These are phyloP conservation scores for Eucalyptus paniculata DNA, from an alignment of 345 rosid species.

Conservation along the genomic window DNA sequence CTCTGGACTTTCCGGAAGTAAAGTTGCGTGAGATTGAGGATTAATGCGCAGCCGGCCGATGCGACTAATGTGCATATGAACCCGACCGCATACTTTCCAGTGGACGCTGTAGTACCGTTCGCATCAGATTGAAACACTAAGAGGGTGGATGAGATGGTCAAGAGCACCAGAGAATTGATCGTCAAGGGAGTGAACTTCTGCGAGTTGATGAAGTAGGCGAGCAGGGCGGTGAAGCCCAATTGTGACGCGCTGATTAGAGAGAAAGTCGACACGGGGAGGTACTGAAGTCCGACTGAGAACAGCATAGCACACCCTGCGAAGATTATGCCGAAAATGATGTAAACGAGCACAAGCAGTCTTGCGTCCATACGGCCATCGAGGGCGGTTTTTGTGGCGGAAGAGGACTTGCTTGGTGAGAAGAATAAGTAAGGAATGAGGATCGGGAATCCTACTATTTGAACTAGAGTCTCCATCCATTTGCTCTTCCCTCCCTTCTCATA, in stretches of 20 bases:
- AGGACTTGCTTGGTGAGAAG: background rate
- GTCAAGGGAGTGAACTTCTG: constrained; percentile 35
- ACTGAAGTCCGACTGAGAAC: constrained; percentile 34
- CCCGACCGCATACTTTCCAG: constrained; percentile 10
- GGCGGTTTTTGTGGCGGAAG: background rate
- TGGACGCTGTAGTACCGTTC: background rate
- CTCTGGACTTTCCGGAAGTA: constrained; percentile 24
- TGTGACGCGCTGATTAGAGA: constrained; percentile 29
- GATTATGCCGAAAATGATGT: constrained; percentile 19
- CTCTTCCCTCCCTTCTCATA: constrained; percentile 34
- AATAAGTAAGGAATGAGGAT: constrained; percentile 30
- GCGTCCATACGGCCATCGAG: background rate
- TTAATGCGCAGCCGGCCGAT: constrained; percentile 26
- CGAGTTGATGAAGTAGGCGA: constrained; percentile 32
- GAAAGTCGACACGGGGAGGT: constrained; percentile 42
- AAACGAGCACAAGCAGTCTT: background rate
- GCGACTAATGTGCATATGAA: constrained; percentile 34
- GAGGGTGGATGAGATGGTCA: constrained; percentile 36
- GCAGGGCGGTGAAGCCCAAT: constrained; percentile 39
- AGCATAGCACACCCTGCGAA: constrained; percentile 9
- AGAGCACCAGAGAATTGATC: constrained; percentile 27
- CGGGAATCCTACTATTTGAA: constrained; percentile 36
- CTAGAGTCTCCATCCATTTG: constrained; percentile 34
- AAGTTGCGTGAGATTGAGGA: constrained; percentile 24
- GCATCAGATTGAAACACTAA: constrained; percentile 14